Base-by-base conservation (phyloP, 106 monocot genomes). In the Dioscorea alata region DNA sequence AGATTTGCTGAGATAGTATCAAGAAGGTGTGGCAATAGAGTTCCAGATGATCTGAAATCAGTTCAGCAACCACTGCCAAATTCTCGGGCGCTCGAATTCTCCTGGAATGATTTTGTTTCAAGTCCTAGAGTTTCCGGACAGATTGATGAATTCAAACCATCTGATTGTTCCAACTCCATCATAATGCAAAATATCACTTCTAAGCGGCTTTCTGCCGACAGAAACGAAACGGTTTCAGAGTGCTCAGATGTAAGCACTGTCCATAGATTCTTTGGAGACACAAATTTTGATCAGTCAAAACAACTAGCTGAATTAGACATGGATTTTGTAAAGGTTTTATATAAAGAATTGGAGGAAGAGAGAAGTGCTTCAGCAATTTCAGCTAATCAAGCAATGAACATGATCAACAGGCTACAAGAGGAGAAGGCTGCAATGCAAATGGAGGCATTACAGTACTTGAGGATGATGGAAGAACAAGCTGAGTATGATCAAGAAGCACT, bases 381-480 rank as follows among this genome's bases (percentile, higher is more conserved):
- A 13, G 97, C 89, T 62, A 90, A 87, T 65, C 85, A 99, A 71
- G 84, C 97, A 25, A 92, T 99, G 97, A 86, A 86, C 23, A 99
- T 99, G 97, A 99, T 99, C 42, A 99, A 78, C 57, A 89, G 86
- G 65, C 79, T 99, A 83, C 97, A 99, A 70, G 89, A 99, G 73
- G 97, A 99, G 74, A 99, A 92, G 74, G 97, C 97, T 22, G 59
- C 85, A 49, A 89, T 99, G 84, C 92, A 99, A 52, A 86, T 99
- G 89, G 92, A 99, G 74, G 89, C 89, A 8, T 79, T 89, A 72
- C 97, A 99, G 60, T 92, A 99, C 54, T 68, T 83, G 54, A 87
- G 97, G 61, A 85, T 92, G 97, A 92, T 99, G 97, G 97, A 99
- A 79, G 87, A 99, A 33, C 92, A 92, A 77, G 74, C 86, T 12